phyloP scores from a whole-genome alignment of 2,329 filamentous ascomycete genomes.

The Colletotrichum sp. region DNA sequence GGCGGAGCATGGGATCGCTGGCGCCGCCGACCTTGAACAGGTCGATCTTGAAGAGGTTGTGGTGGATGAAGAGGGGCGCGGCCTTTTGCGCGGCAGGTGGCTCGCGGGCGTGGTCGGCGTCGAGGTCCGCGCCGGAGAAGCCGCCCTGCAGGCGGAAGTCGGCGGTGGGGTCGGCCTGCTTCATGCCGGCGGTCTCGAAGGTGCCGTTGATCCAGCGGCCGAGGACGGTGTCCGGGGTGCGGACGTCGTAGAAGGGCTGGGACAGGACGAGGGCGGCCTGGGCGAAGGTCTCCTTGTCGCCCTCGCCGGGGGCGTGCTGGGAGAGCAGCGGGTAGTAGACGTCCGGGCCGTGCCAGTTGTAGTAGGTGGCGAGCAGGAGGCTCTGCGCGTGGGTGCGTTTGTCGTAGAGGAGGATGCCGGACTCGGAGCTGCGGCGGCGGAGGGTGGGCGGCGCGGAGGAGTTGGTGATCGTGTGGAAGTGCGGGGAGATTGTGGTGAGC shows the following conservation, averaged over 20 bases:
- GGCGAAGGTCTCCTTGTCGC: constrained; percentile 55
- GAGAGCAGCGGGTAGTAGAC: constrained; percentile 54
- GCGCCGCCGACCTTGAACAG: constrained; percentile 27
- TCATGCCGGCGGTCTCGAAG: constrained; percentile 29
- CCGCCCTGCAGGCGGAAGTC: constrained; percentile 28
- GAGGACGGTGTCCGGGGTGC: constrained; percentile 32
- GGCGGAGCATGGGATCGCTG: constrained; percentile 22
- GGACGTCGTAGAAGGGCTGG: constrained; percentile 43
- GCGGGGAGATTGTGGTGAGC: constrained; percentile 43
- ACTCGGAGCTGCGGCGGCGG: constrained; percentile 45
- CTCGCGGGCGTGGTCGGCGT: constrained; percentile 11
- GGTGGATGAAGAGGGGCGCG: constrained; percentile 38
- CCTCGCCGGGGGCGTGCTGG: constrained; percentile 46
- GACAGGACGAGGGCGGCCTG: constrained; percentile 47
- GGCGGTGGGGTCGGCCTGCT: constrained; percentile 33
- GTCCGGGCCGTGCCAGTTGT: constrained; percentile 58
- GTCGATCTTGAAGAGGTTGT: constrained; percentile 41
- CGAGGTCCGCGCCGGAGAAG: background rate
- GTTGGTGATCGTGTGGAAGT: constrained; percentile 49
- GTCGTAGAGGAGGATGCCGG: constrained; percentile 52
- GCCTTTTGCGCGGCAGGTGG: constrained; percentile 19
- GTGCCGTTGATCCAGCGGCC: constrained; percentile 33
- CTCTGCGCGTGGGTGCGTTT: constrained; percentile 50
- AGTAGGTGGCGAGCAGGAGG: constrained; percentile 56
- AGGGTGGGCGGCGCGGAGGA: constrained; percentile 33